These are phyloP conservation scores for Leishmania tropica DNA, from an alignment of 208 protist genomes.

Conservation along the genomic window DNA sequence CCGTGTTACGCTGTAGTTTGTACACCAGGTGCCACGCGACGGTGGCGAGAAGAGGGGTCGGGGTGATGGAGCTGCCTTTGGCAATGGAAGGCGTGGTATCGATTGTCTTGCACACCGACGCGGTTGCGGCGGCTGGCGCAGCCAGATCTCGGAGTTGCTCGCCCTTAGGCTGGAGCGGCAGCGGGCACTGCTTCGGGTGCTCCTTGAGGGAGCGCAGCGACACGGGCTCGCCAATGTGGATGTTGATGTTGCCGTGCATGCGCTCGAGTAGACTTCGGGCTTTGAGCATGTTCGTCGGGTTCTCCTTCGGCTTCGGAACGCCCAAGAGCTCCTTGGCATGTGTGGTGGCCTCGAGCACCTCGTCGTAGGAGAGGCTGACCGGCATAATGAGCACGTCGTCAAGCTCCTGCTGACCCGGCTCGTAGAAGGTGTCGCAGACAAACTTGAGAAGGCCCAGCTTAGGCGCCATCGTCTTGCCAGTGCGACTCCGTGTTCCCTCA, in stretches of 20 bases:
- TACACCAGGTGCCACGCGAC: slow-evolving; percentile 70
- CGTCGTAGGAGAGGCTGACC: slow-evolving; percentile 90
- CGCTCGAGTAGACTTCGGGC: slow-evolving; percentile 52
- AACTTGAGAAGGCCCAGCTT: slow-evolving; percentile 94
- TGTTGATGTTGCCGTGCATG: slow-evolving; percentile 79
- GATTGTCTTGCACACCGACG: background rate
- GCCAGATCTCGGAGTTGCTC: background rate
- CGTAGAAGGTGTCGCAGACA: slow-evolving; percentile 78
- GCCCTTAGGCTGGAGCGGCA: slow-evolving; percentile 42
- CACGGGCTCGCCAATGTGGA: slow-evolving; percentile 78
- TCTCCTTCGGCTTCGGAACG: slow-evolving; percentile 83
- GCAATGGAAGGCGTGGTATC: slow-evolving; percentile 23
- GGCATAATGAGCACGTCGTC: slow-evolving; percentile 86
- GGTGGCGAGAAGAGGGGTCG: slow-evolving; percentile 42
- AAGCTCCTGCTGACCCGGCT: slow-evolving; percentile 44
- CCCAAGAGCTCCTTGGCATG: slow-evolving; percentile 91
- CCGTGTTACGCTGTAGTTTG: slow-evolving; percentile 65
- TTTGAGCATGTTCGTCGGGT: slow-evolving; percentile 71
- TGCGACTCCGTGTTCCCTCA: slow-evolving; percentile 85
- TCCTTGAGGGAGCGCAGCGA: slow-evolving; percentile 53
- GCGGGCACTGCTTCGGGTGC: slow-evolving; percentile 47
- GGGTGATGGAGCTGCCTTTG: slow-evolving; percentile 26
- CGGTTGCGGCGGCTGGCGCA: background rate
- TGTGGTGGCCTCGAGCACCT: slow-evolving; percentile 79
- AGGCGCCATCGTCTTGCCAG: slow-evolving; percentile 84